These are phyloP conservation scores for Euptelea pleiosperma DNA, from an alignment of 164 flowering plant genomes.

Conservation along the genomic window DNA sequence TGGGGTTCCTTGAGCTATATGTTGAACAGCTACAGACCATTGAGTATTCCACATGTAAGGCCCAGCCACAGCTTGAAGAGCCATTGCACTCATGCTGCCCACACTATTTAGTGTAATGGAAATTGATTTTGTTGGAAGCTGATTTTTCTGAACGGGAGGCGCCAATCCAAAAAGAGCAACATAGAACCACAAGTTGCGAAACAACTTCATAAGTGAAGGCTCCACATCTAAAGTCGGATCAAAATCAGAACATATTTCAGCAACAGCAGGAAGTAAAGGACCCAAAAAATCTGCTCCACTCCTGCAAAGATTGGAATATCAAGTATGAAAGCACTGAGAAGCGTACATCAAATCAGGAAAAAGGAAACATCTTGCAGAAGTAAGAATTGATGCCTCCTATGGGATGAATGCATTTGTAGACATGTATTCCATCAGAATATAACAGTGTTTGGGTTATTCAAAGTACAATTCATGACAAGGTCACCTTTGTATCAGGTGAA, in stretches of 20 bases:
- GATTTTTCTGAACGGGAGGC: constrained; percentile 78
- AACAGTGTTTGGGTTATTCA: background rate
- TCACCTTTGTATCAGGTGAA: background rate
- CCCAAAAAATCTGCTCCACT: constrained; percentile 99
- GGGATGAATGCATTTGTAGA: background rate
- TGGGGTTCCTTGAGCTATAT: constrained; percentile 95
- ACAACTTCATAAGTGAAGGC: constrained; percentile 89
- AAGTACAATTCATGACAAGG: too few relatives aligned
- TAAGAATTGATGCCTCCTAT: background rate
- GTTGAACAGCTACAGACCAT: constrained; percentile 90
- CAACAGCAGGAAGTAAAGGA: constrained; percentile 96
- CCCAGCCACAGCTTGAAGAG: constrained; percentile 94
- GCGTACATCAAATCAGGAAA: background rate
- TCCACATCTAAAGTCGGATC: constrained; percentile 79
- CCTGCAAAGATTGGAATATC: constrained; percentile 45
- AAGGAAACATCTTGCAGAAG: too few relatives aligned
- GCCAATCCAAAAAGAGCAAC: constrained; percentile 95
- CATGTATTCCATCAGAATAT: background rate
- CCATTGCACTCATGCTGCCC: constrained; percentile 66
- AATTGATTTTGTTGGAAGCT: constrained; percentile 46
- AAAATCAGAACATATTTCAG: constrained; percentile 97
- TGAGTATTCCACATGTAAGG: constrained; percentile 94
- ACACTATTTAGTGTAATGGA: constrained; percentile 66
- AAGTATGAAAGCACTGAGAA: constrained; percentile 5
- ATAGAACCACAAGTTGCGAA: constrained; percentile 98